Conservation (phyloP, 176 grass and related monocot species). For the Carex pumila region DNA sequence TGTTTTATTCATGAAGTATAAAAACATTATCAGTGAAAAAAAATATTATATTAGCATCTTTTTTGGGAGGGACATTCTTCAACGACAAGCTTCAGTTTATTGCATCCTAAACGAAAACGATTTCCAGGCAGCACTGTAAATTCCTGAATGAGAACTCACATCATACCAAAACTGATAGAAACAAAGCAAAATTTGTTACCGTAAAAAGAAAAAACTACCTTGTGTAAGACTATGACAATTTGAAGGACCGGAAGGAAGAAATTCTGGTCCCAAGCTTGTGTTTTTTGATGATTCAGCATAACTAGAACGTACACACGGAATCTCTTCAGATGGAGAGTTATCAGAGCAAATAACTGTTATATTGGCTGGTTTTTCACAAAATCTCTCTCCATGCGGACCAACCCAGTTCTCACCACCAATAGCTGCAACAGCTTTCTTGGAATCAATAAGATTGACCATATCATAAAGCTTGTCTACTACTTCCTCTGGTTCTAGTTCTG, state of each 20-base stretch:
- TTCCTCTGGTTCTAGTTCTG: slow-evolving; percentile 20
- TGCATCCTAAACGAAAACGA: not conserved
- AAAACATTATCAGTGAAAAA: not conserved
- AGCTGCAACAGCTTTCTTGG: not conserved
- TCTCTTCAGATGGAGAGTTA: not conserved
- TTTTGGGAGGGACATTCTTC: not conserved
- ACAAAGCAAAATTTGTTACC: not conserved
- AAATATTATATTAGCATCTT: not conserved
- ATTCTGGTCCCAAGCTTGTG: not conserved
- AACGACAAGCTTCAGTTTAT: not conserved
- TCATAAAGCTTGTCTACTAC: not conserved
- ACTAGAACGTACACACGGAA: not conserved
- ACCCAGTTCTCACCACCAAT: not conserved
- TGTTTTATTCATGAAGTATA: not conserved
- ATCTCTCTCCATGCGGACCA: not conserved
- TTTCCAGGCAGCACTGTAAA: not conserved
- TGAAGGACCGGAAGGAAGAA: not conserved
- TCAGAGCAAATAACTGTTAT: not conserved
- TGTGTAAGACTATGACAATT: not conserved
- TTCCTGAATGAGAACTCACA: not conserved
- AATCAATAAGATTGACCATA: not conserved
- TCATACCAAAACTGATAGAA: not conserved
- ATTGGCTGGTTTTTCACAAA: not conserved
- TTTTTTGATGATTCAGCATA: not conserved
- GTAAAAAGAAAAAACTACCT: slow-evolving; percentile 5